These are phyloP conservation scores for Thielaviopsis euricoi DNA, from an alignment of 2,329 filamentous ascomycete species.

Conservation along the genomic window DNA sequence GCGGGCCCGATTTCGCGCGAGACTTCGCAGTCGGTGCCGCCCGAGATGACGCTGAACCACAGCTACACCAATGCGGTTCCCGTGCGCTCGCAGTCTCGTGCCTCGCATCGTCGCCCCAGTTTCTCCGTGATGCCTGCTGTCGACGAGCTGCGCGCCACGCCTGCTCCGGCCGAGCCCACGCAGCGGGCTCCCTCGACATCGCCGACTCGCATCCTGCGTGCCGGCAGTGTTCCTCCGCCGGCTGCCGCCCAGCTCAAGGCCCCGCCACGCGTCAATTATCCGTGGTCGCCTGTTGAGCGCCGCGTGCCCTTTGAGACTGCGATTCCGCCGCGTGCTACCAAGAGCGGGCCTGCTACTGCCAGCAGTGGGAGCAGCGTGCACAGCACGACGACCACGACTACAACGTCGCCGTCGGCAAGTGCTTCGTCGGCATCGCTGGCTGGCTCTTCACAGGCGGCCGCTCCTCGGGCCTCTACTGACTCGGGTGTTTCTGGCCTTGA, in stretches of 20 bases:
- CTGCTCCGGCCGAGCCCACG: constrained; percentile 11
- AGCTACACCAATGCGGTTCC: constrained; percentile 38
- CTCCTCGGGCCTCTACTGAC: constrained; percentile 25
- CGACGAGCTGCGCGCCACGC: constrained; percentile 42
- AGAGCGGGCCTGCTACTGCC: neutral
- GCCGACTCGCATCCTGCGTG: constrained; percentile 18
- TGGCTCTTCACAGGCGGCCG: constrained; percentile 15
- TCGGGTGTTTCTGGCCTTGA: constrained; percentile 23
- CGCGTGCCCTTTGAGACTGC: constrained; percentile 27
- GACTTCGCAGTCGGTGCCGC: constrained; percentile 77
- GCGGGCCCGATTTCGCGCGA: constrained; percentile 60
- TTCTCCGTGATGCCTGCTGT: constrained; percentile 53
- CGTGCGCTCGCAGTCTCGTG: constrained; percentile 34
- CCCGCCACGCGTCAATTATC: constrained; percentile 37
- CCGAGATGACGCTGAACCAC: constrained; percentile 47
- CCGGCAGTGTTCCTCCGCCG: constrained; percentile 18
- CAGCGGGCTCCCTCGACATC: constrained; percentile 14
- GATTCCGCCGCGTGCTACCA: constrained; percentile 21
- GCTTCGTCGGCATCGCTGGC: constrained; percentile 7
- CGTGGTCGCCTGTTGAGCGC: constrained; percentile 36
- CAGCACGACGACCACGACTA: neutral
- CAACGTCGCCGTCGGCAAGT: neutral
- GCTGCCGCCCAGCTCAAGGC: constrained; percentile 16
- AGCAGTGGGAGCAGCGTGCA: neutral
- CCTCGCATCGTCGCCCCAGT: constrained; percentile 47